phyloP scores from a whole-genome alignment of 768 basidiomycete species.

The Suillus discolor region DNA sequence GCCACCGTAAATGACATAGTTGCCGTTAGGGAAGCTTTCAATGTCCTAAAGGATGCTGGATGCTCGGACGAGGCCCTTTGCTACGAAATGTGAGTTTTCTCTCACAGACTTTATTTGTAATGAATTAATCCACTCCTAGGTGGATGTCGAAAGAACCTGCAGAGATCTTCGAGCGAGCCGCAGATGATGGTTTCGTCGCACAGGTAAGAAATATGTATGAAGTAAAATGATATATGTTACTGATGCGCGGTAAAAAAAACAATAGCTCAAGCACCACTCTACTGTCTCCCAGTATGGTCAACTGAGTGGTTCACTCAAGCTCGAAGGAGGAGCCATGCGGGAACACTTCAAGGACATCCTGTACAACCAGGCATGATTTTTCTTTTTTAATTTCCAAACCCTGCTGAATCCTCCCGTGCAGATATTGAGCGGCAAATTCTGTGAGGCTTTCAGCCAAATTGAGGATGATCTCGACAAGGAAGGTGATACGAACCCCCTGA shows the following conservation, averaged over 20 bases:
- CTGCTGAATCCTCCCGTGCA: conserved; percentile 22
- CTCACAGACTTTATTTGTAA: not conserved
- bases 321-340: conserved; percentile 52
- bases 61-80: conserved; percentile 69
- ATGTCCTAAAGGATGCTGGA: conserved; percentile 61
- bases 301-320: conserved; percentile 54
- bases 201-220: conserved; percentile 41
- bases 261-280: conserved; percentile 62
- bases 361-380: conserved; percentile 48
- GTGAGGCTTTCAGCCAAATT: conserved; percentile 53
- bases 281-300: conserved; percentile 65
- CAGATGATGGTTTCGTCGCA: conserved; percentile 63
- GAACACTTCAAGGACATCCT: conserved; percentile 61
- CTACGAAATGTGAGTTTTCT: conserved; percentile 56
- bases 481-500: conserved; percentile 55
- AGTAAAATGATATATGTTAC: not conserved
- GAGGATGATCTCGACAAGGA: conserved; percentile 60
- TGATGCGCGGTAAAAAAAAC: conserved; percentile 1
- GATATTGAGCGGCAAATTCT: conserved; percentile 64
- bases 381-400: not conserved
- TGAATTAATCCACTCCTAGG: conserved; percentile 33
- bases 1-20: not conserved
- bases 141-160: conserved; percentile 77
- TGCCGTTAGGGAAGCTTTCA: conserved; percentile 58
- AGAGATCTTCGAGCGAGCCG: conserved; percentile 68